phyloP scores from a whole-genome alignment of 164 flowering plant genomes.

The Annona cherimola region DNA sequence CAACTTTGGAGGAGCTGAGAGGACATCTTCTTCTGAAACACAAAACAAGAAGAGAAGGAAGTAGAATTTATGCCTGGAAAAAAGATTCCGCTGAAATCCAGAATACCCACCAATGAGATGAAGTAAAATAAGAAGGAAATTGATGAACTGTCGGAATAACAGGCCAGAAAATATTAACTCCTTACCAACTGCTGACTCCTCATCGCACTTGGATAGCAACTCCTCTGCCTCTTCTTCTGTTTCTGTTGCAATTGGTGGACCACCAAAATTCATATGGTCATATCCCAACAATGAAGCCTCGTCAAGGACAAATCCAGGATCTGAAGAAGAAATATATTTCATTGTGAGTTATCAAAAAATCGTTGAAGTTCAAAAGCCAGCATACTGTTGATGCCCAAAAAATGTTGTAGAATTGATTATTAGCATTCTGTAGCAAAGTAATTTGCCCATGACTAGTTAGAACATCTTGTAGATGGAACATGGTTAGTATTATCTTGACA shows the following conservation, averaged over 20 bases:
- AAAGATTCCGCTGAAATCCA: neutral
- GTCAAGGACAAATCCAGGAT: constrained; percentile 63
- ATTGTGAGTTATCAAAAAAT: neutral
- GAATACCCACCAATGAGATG: neutral
- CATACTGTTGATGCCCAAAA: neutral
- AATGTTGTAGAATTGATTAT: neutral
- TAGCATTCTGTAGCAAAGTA: too few species aligned
- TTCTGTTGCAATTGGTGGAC: constrained; percentile 52
- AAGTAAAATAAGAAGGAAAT: neutral
- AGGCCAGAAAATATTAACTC: neutral
- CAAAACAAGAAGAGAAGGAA: neutral
- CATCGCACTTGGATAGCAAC: constrained; percentile 34
- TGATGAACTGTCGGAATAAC: neutral
- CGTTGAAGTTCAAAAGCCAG: neutral
- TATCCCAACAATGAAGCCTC: constrained; percentile 47
- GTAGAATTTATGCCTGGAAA: neutral
- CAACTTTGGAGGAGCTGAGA: constrained; percentile 92
- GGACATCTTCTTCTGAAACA: constrained; percentile 80
- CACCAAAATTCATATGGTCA: constrained; percentile 88
- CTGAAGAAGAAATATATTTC: constrained; percentile 26
- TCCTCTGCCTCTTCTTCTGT: constrained; percentile 69
- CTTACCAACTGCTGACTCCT: constrained; percentile 68
- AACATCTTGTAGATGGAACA: too few species aligned
- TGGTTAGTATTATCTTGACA: too few species aligned
- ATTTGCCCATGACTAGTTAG: too few species aligned